Conservation (phyloP, 257 asterid genomes). For the Sherardia arvensis region DNA sequence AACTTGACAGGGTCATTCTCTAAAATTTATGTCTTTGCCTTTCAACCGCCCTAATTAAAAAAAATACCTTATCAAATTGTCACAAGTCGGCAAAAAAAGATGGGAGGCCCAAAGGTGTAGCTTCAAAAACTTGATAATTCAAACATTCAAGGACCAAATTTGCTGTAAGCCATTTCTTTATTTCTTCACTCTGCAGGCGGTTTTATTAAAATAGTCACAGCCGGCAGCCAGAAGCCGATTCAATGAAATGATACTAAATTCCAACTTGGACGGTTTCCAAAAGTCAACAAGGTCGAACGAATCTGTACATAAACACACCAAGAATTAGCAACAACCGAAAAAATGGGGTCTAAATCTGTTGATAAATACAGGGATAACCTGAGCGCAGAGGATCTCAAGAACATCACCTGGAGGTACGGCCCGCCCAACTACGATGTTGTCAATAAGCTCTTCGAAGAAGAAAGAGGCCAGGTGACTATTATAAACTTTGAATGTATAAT, state of each 20-base stretch:
- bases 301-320: neutral
- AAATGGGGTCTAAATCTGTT: conserved; percentile 28
- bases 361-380: conserved; percentile 52
- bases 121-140: no score
- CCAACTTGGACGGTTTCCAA: neutral
- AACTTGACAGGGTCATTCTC: no score
- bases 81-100: no score
- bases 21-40: no score
- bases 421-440: conserved; percentile 69
- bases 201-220: neutral
- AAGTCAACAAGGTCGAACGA: neutral
- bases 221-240: neutral
- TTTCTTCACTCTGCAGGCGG: neutral
- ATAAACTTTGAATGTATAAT: neutral
- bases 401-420: conserved; percentile 50
- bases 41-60: no score
- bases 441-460: conserved; percentile 66
- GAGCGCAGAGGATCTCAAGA: conserved; percentile 49
- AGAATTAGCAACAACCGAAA: neutral
- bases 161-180: neutral
- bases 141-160: no score
- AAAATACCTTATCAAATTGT: no score
- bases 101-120: no score
- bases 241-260: no score
- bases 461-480: conserved; percentile 56